Conservation (phyloP, 1,139 yeast species). For the Sugiyamaella novakii region DNA sequence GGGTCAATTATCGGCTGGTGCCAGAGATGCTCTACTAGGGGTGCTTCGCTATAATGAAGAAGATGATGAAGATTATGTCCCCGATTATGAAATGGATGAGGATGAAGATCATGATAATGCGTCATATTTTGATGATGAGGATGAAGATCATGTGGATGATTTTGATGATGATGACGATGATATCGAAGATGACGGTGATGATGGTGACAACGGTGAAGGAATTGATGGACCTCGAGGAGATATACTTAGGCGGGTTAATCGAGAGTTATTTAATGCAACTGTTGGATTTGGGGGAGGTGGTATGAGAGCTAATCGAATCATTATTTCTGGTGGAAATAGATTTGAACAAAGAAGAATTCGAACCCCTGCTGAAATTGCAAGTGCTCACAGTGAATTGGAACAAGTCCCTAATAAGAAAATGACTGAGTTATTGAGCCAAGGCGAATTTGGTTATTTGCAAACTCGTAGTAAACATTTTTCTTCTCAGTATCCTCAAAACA, state of each 20-base stretch:
- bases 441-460: slow-evolving; percentile 23
- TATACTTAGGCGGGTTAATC: neutral
- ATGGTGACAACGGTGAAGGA: neutral
- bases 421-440: slow-evolving; percentile 16
- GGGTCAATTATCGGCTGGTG: neutral
- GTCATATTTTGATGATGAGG: slow-evolving; percentile 8
- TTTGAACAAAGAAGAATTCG: slow-evolving; percentile 7
- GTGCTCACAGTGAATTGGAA: slow-evolving; percentile 20
- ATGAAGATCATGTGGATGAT: neutral
- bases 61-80: slow-evolving; percentile 22
- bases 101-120: slow-evolving; percentile 6
- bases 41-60: slow-evolving; percentile 14
- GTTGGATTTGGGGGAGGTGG: neutral
- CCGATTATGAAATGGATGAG: slow-evolving; percentile 17
- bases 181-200: neutral
- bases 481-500: slow-evolving; percentile 18
- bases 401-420: slow-evolving; percentile 22
- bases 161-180: slow-evolving; percentile 9
- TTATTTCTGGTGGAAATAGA: neutral
- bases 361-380: slow-evolving; percentile 18
- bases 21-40: slow-evolving; percentile 3
- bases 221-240: neutral
- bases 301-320: neutral
- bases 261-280: neutral
- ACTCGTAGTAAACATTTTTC: slow-evolving; percentile 6